phyloP scores from a whole-genome alignment of 1,139 yeast genomes.

The Suhomyces bribrorum region DNA sequence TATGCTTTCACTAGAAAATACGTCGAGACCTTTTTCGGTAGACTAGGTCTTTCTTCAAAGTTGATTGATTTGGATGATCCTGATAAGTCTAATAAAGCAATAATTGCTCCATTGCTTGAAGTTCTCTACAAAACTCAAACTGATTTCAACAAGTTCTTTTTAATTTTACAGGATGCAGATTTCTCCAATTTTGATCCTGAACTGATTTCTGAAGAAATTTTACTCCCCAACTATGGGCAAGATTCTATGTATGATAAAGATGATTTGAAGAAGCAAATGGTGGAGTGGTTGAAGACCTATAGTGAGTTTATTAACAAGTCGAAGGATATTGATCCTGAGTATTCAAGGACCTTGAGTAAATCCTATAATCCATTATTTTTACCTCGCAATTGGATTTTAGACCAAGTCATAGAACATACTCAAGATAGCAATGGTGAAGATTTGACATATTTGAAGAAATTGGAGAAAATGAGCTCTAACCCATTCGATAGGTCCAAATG shows the following conservation, averaged over 20 bases:
- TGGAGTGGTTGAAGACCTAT: slow-evolving; percentile 44
- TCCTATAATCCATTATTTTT: slow-evolving; percentile 72
- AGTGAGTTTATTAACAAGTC: slow-evolving; percentile 38
- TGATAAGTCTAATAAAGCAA: slow-evolving; percentile 40
- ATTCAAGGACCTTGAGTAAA: slow-evolving; percentile 43
- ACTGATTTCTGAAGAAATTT: slow-evolving; percentile 35
- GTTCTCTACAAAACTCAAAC: slow-evolving; percentile 61
- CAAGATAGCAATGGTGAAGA: slow-evolving; percentile 40
- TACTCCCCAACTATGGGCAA: slow-evolving; percentile 23
- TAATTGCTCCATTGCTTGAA: slow-evolving; percentile 64
- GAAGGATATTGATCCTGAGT: slow-evolving; percentile 24
- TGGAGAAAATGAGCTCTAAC: slow-evolving; percentile 60
- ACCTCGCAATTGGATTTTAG: slow-evolving; percentile 85
- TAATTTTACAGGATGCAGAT: slow-evolving; percentile 52
- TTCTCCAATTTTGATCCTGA: slow-evolving; percentile 19
- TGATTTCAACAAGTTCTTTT: slow-evolving; percentile 81
- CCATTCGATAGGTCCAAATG: slow-evolving; percentile 62
- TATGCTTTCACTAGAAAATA: slow-evolving; percentile 61
- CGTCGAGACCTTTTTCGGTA: slow-evolving; percentile 56
- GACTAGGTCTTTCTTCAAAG: slow-evolving; percentile 62
- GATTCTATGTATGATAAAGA: slow-evolving; percentile 30
- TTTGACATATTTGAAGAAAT: slow-evolving; percentile 47
- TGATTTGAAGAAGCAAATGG: slow-evolving; percentile 33
- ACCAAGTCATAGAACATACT: slow-evolving; percentile 68
- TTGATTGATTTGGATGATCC: slow-evolving; percentile 39